Evolutionary conservation across 1,284 basidiomycete genomes (phyloP).

Genomic region (Pseudozyma sp.): DNA sequence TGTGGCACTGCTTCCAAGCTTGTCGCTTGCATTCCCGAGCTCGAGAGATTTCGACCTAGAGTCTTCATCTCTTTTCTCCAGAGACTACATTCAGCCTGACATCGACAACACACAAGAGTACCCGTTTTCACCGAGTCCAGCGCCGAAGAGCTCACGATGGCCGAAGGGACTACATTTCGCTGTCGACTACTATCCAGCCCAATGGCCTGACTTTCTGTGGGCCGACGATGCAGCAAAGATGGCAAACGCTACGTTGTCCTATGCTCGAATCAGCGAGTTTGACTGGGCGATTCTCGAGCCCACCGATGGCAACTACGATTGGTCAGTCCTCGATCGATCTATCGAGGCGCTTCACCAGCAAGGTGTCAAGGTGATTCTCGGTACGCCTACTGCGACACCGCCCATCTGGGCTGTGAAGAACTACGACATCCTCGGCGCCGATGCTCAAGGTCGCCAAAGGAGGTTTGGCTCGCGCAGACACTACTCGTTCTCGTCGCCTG

Average conservation of each 20-base stretch:
- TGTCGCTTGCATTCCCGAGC: conserved; percentile 25
- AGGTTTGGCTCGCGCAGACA: conserved; percentile 45
- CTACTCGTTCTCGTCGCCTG: conserved; percentile 43
- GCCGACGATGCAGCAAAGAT: conserved; percentile 41
- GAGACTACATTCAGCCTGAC: conserved; percentile 90
- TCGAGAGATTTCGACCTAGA: conserved; percentile 73
- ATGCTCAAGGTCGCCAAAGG: conserved; percentile 33
- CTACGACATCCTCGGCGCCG: conserved; percentile 51
- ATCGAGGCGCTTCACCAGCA: conserved; percentile 35
- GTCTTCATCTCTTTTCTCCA: conserved; percentile 91
- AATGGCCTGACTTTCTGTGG: conserved; percentile 48
- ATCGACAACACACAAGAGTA: conserved; percentile 21
- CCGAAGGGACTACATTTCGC: conserved; percentile 41
- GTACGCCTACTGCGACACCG: conserved; percentile 49
- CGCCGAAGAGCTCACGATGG: conserved; percentile 31
- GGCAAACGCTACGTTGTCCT: conserved; percentile 40
- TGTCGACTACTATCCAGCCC: conserved; percentile 56
- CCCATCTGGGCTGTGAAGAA: conserved; percentile 51
- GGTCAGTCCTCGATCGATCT: conserved; percentile 36
- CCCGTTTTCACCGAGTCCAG: conserved; percentile 10
- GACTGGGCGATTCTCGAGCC: conserved; percentile 56
- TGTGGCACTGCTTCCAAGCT: conserved; percentile 19
- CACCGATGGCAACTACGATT: conserved; percentile 47
- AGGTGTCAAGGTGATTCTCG: conserved; percentile 55
- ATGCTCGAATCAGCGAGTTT: conserved; percentile 54